These are phyloP conservation scores for Claviceps citrina DNA, from an alignment of 2,329 filamentous ascomycete genomes.

Conservation along the genomic window DNA sequence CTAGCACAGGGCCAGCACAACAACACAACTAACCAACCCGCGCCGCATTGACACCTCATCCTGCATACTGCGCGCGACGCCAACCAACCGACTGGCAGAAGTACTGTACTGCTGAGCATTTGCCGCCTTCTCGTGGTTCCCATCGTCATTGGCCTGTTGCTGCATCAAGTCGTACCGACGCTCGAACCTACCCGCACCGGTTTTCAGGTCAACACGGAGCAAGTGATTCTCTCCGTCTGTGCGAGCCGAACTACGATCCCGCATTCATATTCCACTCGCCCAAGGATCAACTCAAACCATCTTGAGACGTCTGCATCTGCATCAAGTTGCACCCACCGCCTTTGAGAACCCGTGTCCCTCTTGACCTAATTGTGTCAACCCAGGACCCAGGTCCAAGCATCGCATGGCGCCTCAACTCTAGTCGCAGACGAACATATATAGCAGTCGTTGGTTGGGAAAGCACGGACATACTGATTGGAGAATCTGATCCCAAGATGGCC, in stretches of 20 bases:
- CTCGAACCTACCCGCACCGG: background rate
- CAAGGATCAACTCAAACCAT: background rate
- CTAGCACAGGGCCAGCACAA: too few species aligned
- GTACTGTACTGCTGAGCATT: background rate
- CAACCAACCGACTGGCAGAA: background rate
- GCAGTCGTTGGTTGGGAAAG: background rate
- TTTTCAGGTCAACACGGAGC: background rate
- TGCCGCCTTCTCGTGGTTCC: background rate
- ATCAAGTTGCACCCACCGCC: background rate
- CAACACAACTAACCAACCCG: too few species aligned
- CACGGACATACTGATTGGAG: background rate
- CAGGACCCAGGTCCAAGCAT: background rate
- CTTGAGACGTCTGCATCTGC: background rate
- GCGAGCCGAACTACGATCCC: background rate
- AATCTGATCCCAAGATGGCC: background rate
- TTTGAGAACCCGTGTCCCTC: background rate
- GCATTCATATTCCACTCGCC: background rate
- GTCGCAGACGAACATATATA: background rate
- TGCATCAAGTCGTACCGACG: background rate
- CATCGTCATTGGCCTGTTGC: background rate
- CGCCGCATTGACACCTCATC: slow-evolving; percentile 12
- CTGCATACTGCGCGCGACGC: slow-evolving; percentile 8
- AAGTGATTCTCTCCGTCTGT: background rate
- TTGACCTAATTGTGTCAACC: background rate
- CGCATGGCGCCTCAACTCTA: background rate